A percentile compares a stretch with the other conserved stretches of the same genome.
These are phyloP conservation scores for Turnera subulata DNA, from an alignment of 345 rosid species.

Conservation along the genomic window DNA sequence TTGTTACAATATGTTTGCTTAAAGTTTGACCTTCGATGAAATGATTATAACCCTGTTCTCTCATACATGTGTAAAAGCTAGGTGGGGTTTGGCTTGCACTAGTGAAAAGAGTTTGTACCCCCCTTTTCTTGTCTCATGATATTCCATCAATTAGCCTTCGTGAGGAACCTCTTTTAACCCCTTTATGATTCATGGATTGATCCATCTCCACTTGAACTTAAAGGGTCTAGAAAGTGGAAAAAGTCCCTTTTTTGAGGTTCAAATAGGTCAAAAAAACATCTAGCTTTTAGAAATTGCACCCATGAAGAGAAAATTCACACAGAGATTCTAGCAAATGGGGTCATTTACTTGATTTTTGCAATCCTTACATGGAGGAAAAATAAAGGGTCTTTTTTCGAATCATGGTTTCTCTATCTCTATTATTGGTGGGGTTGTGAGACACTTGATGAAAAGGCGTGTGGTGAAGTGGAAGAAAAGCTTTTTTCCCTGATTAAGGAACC, in stretches of 20 bases:
- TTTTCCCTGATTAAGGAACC: too few relatives aligned
- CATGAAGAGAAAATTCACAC: too few relatives aligned
- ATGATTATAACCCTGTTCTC: conserved; percentile 23
- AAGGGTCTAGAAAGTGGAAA: conserved; percentile 16
- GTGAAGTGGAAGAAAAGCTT: too few relatives aligned
- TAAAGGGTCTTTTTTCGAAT: conserved; percentile 7
- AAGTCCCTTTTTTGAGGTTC: conserved; percentile 19
- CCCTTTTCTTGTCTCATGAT: conserved; percentile 49
- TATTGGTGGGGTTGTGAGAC: conserved; percentile 18
- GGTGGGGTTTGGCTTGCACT: conserved; percentile 64
- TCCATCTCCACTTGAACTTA: conserved; percentile 6
- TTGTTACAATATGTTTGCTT: conserved; percentile 48
- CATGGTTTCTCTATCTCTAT: conserved; percentile 38
- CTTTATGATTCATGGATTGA: conserved; percentile 25
- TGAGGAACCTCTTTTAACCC: conserved; percentile 5
- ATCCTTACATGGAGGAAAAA: conserved; percentile 18
- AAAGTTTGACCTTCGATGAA: conserved; percentile 55
- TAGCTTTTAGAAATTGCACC: too few relatives aligned
- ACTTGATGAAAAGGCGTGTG: too few relatives aligned
- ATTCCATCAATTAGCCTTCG: conserved; percentile 41
- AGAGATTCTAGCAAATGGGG: conserved; percentile 14
- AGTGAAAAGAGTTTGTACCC: conserved; percentile 44
- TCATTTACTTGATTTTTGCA: conserved; percentile 16
- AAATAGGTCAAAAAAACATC: too few relatives aligned
- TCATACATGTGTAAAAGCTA: conserved; percentile 24